Conservation (phyloP, 306 rosid species). For the Cicer cuneatum region DNA sequence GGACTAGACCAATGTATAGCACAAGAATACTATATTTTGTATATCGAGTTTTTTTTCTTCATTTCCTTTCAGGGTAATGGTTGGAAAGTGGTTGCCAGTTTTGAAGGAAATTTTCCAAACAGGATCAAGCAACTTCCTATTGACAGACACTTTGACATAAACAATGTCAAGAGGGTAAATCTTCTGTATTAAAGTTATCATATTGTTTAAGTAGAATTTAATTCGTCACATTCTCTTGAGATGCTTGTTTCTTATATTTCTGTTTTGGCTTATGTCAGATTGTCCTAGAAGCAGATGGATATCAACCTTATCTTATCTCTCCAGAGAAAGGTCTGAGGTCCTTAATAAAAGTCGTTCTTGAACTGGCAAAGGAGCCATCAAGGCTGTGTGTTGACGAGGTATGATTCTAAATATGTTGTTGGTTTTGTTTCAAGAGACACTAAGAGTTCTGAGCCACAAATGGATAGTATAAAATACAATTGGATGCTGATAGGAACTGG, state of each 20-base stretch:
- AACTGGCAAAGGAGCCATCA: slow-evolving; percentile 97
- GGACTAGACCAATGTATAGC: slow-evolving; percentile 7
- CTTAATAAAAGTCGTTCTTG: slow-evolving; percentile 92
- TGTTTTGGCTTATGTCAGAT: slow-evolving; percentile 57
- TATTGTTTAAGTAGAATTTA: slow-evolving; percentile 12
- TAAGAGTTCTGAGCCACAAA: slow-evolving; percentile 39
- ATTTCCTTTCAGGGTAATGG: slow-evolving; percentile 79
- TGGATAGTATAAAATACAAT: not conserved
- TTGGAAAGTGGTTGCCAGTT: slow-evolving; percentile 98
- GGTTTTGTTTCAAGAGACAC: slow-evolving; percentile 23
- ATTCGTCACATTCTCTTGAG: slow-evolving; percentile 34
- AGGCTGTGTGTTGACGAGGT: slow-evolving; percentile 99
- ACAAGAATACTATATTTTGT: slow-evolving; percentile 28
- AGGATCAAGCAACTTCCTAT: slow-evolving; percentile 94
- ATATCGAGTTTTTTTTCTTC: slow-evolving; percentile 29
- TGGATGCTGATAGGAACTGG: slow-evolving; percentile 4
- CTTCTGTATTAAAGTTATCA: slow-evolving; percentile 8
- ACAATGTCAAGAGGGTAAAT: slow-evolving; percentile 92
- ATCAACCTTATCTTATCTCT: slow-evolving; percentile 98
- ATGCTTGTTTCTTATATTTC: slow-evolving; percentile 33
- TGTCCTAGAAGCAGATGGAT: slow-evolving; percentile 99
- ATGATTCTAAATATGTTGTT: slow-evolving; percentile 41
- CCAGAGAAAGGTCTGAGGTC: slow-evolving; percentile 99
- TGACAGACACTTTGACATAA: slow-evolving; percentile 94
- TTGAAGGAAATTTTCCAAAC: slow-evolving; percentile 96